These are phyloP conservation scores for Suillus brevipes DNA, from an alignment of 768 basidiomycete genomes.

Conservation along the genomic window DNA sequence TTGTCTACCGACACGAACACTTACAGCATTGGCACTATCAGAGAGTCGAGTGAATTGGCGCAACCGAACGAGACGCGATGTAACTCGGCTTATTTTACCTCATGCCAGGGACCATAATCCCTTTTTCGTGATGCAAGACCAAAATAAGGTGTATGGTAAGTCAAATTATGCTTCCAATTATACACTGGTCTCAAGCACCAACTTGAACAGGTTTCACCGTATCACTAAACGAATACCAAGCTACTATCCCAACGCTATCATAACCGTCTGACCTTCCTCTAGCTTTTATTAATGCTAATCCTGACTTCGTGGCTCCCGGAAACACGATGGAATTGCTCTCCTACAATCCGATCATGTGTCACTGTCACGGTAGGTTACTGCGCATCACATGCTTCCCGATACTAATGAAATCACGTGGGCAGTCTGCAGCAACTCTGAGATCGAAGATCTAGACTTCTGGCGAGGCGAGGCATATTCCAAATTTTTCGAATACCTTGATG, in stretches of 20 bases:
- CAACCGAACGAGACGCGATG: constrained; percentile 5
- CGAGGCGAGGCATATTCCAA: constrained; percentile 77
- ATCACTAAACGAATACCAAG: constrained; percentile 72
- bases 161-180: constrained; percentile 2
- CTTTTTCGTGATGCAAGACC: constrained; percentile 76
- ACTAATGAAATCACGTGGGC: constrained; percentile 24
- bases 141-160: constrained; percentile 80
- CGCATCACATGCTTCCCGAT: not conserved
- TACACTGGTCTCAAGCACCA: constrained; percentile 20
- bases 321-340: constrained; percentile 77
- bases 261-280: constrained; percentile 36
- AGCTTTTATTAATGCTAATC: constrained; percentile 71
- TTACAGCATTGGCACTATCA: constrained; percentile 79
- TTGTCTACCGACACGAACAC: too few species aligned
- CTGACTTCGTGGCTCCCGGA: constrained; percentile 57
- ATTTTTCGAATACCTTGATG: constrained; percentile 82
- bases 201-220: constrained; percentile 73
- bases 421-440: constrained; percentile 80
- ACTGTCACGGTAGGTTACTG: constrained; percentile 50
- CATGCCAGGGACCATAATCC: constrained; percentile 77
- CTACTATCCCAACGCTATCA: constrained; percentile 82
- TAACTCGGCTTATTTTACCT: not conserved
- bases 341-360: constrained; percentile 69
- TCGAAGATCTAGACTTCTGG: constrained; percentile 90
- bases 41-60: constrained; percentile 75